Evolutionary conservation across 306 rosid genomes (phyloP).

Genomic region (Prunus davidiana): DNA sequence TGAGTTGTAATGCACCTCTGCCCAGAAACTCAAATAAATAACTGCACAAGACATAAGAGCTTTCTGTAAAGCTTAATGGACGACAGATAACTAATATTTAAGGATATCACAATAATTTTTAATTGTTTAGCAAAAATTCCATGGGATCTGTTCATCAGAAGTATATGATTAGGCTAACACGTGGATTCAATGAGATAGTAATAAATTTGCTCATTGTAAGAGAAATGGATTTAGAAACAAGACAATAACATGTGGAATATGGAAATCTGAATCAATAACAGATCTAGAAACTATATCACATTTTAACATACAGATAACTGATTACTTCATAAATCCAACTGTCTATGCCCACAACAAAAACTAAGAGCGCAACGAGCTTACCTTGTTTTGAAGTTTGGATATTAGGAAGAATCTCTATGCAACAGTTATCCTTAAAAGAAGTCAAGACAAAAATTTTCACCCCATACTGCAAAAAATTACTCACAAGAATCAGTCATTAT

Average conservation of each 20-base stretch:
- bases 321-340: background rate
- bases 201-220: background rate
- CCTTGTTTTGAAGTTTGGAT: constrained; percentile 60
- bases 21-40: constrained; percentile 91
- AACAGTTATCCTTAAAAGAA: constrained; percentile 81
- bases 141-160: background rate
- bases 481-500: constrained; percentile 14
- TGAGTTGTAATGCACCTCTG: constrained; percentile 97
- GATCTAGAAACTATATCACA: background rate
- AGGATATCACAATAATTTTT: background rate
- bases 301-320: background rate
- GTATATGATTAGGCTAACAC: background rate
- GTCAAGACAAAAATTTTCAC: constrained; percentile 72
- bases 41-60: constrained; percentile 41
- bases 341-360: constrained; percentile 8
- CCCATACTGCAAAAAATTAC: constrained; percentile 50
- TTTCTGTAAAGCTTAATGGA: background rate
- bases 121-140: background rate
- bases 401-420: constrained; percentile 84
- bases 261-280: background rate
- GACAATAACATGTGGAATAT: background rate
- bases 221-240: background rate
- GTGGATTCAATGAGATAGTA: background rate
- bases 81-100: background rate
- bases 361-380: constrained; percentile 14